Conservation (phyloP, 352 stramenopile species). For the Phytophthora sp. region DNA sequence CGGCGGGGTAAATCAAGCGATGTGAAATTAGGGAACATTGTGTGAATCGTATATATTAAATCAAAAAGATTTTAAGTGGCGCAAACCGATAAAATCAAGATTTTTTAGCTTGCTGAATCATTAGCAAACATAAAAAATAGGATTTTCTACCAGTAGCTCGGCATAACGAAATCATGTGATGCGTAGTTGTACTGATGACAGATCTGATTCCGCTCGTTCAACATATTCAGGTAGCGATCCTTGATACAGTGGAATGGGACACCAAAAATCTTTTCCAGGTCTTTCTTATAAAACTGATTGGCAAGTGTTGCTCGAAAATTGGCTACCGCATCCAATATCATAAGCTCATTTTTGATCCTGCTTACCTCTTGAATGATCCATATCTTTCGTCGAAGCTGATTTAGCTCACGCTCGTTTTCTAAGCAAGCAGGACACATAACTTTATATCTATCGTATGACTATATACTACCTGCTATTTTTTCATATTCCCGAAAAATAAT, state of each 20-base stretch:
- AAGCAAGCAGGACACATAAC: constrained; percentile 7
- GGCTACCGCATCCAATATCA: neutral
- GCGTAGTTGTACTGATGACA: constrained; percentile 1
- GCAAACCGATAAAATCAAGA: no score
- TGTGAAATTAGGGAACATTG: constrained; percentile 32
- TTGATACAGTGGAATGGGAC: constrained; percentile 7
- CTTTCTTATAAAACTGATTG: neutral
- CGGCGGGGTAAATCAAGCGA: no score
- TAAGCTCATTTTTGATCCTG: constrained; percentile 3
- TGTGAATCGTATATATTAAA: constrained; percentile 5
- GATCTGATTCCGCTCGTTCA: constrained; percentile 10
- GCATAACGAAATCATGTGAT: constrained; percentile 10
- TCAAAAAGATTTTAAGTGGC: no score
- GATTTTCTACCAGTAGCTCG: neutral
- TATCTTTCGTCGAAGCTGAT: no score
- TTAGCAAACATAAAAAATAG: constrained; percentile 1
- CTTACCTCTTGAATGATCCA: constrained; percentile 15
- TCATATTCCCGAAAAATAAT: neutral
- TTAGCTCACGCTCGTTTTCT: constrained; percentile 3
- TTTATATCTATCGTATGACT: neutral
- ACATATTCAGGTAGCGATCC: neutral
- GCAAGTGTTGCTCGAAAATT: constrained; percentile 7
- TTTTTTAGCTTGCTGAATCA: no score
- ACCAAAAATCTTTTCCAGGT: constrained; percentile 5
- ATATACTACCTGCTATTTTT: constrained; percentile 1